These are phyloP conservation scores for Paracorniculantispora psalliotae DNA, from an alignment of 2,329 filamentous ascomycete species.

Conservation along the genomic window DNA sequence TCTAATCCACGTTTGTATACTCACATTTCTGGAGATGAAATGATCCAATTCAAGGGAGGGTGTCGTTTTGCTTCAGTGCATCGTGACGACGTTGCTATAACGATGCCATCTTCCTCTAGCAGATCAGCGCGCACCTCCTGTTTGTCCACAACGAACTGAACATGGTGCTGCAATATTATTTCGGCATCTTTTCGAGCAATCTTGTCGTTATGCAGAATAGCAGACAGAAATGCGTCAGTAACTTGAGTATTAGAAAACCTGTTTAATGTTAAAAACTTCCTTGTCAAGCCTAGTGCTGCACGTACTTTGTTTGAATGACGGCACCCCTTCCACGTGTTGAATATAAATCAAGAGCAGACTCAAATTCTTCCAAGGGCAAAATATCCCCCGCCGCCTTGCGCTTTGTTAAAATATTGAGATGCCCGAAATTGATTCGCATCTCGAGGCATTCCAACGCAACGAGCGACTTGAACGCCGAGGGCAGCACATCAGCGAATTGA, in stretches of 20 bases:
- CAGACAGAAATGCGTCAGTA: background rate
- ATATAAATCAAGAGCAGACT: conserved; percentile 23
- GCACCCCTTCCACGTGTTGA: conserved; percentile 26
- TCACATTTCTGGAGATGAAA: conserved; percentile 34
- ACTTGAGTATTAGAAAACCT: background rate
- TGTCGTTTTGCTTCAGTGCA: background rate
- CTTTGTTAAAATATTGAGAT: conserved; percentile 22
- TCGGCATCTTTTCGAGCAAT: background rate
- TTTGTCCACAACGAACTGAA: background rate
- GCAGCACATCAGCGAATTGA: conserved; percentile 19
- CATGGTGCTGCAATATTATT: background rate
- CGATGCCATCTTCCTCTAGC: background rate
- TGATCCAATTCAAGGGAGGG: conserved; percentile 19
- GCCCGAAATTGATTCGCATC: conserved; percentile 31
- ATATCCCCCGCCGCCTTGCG: conserved; percentile 22
- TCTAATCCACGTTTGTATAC: background rate
- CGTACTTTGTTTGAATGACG: conserved; percentile 24
- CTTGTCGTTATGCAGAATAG: background rate
- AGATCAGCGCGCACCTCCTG: background rate
- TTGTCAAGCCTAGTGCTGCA: background rate
- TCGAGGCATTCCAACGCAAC: conserved; percentile 22
- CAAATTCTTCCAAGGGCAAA: conserved; percentile 23
- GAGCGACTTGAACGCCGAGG: conserved; percentile 21
- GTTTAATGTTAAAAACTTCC: background rate
- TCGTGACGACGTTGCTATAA: background rate